Evolutionary conservation across 768 basidiomycete species (phyloP), one percentile per base, ranked within the genome.

Genomic region (Trametes villosa): DNA sequence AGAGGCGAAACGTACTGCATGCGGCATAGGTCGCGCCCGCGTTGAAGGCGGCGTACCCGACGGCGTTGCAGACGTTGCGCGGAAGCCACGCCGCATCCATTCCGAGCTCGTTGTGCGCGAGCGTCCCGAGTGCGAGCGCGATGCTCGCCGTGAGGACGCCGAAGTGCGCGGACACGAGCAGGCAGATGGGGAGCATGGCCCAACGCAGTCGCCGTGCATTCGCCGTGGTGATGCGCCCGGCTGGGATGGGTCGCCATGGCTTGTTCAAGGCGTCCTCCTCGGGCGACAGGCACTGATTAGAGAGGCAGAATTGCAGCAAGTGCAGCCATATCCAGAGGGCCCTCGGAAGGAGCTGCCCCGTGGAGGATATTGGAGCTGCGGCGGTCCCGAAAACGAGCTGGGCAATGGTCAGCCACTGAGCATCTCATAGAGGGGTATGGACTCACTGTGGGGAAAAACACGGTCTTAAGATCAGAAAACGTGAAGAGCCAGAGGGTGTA

Each of bases 191-290:
- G 12, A 76, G 53, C 36, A 76, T 66, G 6, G 41, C 60, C 75
- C 75, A 78, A 8, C 78, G 74, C 18, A 78, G 61, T 4, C 59
- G 34, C 3, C 57, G 41, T 7, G 75, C 69, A 2, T 65, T 45
- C 4, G 31, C 4, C 12, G 65, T 31, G 3, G 72, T 63, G 13
- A 79, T 68, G 9, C 74, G 70, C 9, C 72, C 67, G 0, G 78
- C 64, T 6, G 79, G 77, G 4, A 79, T 48, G 3, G 79, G 78
- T 8, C 78, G 63, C 72, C 72, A 74, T 13, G 75, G 70, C 59
- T 72, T 74, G 63, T 77, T 78, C 3, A 62, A 38, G 7, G 64
- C 62, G 56, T 77, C 77, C 54, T 78, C 77, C 15, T 69, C 52
- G 0, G 58, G 53, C 2, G 58, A 65, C 8, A 66, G 46, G 13